Conservation (phyloP, 306 rosid genomes). For the Datisca glomerata region DNA sequence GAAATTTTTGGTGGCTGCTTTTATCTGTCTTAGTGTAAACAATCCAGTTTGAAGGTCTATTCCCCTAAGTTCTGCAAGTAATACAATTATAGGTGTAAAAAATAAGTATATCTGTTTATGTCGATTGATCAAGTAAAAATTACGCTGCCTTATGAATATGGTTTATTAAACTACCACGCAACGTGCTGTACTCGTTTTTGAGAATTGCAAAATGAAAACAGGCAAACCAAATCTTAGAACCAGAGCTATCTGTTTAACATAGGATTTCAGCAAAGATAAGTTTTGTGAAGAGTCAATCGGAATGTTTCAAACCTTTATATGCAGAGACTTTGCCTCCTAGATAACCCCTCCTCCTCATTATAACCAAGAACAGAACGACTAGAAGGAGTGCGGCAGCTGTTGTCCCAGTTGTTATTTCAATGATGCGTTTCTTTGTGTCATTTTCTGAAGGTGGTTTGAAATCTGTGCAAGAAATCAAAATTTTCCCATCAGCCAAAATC, state of each 20-base stretch:
- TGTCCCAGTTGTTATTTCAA: conserved; percentile 17
- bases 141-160: too few relatives aligned
- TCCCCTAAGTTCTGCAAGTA: conserved; percentile 55
- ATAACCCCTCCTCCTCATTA: conserved; percentile 54
- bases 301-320: conserved; percentile 50
- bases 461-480: too few relatives aligned
- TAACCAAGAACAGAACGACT: conserved; percentile 27
- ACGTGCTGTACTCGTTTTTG: too few relatives aligned
- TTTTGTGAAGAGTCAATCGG: conserved; percentile 1
- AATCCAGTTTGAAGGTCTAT: conserved; percentile 76
- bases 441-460: conserved; percentile 42
- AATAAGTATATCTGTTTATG: too few relatives aligned
- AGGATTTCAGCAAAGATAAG: background rate
- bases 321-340: conserved; percentile 47
- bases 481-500: too few relatives aligned
- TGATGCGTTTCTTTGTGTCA: conserved; percentile 16
- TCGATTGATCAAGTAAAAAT: too few relatives aligned
- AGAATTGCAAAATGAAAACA: too few relatives aligned
- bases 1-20: conserved; percentile 71
- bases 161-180: too few relatives aligned
- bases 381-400: conserved; percentile 26
- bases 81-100: conserved; percentile 2
- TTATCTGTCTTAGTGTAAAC: conserved; percentile 71
- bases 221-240: too few relatives aligned
- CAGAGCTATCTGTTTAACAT: conserved; percentile 1